Percentiles rank a stretch among this genome's conserved stretches.
phyloP scores from a whole-genome alignment of 148 eudicot species.

The Dysphania ambrosioides region DNA sequence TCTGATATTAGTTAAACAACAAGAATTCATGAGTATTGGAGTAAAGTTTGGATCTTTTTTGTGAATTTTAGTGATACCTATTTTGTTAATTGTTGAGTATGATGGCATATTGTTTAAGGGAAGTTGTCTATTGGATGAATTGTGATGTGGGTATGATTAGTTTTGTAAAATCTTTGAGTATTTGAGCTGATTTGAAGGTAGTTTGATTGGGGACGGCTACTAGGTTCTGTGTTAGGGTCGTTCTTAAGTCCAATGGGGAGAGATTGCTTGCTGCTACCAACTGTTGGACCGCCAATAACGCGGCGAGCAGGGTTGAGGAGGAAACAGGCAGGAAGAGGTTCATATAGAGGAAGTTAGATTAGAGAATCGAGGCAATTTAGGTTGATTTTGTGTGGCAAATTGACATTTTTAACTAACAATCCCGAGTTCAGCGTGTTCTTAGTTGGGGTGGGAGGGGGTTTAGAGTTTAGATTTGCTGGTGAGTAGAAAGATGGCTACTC shows the following conservation, averaged over 20 bases:
- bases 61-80: slow-evolving; percentile 21
- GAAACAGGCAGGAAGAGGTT: slow-evolving; percentile 97
- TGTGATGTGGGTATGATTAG: slow-evolving; percentile 31
- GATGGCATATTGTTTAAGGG: slow-evolving; percentile 32
- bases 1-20: slow-evolving; percentile 55
- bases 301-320: slow-evolving; percentile 83
- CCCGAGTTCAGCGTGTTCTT: slow-evolving; percentile 31
- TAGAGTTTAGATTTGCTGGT: slow-evolving; percentile 36
- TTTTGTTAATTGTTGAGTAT: slow-evolving; percentile 10
- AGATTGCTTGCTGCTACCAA: slow-evolving; percentile 56
- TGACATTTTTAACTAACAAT: slow-evolving; percentile 32
- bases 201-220: slow-evolving; percentile 24
- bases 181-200: slow-evolving; percentile 29
- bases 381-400: slow-evolving; percentile 38
- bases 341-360: slow-evolving; percentile 92
- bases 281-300: slow-evolving; percentile 81
- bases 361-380: slow-evolving; percentile 31
- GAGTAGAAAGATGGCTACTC: slow-evolving; percentile 54
- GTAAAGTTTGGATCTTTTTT: slow-evolving; percentile 27
- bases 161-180: slow-evolving; percentile 26
- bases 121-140: slow-evolving; percentile 20
- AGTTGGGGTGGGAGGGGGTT: slow-evolving; percentile 37
- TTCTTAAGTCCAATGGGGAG: slow-evolving; percentile 53
- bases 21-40: slow-evolving; percentile 14
- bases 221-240: slow-evolving; percentile 37